Percentiles rank a stretch among this genome's conserved stretches.
Evolutionary conservation across 2,329 filamentous ascomycete genomes (phyloP).

Genomic region (Didymella segeticola): DNA sequence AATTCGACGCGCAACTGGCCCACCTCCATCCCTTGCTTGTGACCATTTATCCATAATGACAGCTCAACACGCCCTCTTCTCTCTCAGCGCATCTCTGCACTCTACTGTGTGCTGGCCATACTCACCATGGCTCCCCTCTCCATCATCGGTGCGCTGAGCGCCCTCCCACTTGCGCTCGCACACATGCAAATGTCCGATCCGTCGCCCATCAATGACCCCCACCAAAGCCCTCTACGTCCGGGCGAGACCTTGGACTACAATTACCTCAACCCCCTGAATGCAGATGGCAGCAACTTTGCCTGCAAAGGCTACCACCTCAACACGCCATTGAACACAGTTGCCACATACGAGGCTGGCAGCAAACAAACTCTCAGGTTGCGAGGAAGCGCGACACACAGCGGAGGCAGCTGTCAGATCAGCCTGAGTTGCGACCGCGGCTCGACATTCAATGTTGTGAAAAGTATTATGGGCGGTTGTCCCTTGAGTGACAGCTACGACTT

Average conservation of each 20-base stretch:
- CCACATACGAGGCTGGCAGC: constrained; percentile 67
- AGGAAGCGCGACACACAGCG: constrained; percentile 67
- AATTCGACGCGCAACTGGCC: constrained; percentile 37
- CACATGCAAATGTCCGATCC: constrained; percentile 66
- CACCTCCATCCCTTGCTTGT: constrained; percentile 30
- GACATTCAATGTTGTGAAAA: constrained; percentile 74
- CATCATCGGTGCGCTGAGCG: constrained; percentile 30
- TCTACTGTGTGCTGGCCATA: constrained; percentile 21
- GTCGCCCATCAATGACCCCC: constrained; percentile 60
- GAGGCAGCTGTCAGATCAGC: constrained; percentile 78
- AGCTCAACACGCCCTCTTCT: not conserved
- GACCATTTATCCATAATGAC: constrained; percentile 17
- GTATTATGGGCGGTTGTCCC: constrained; percentile 66
- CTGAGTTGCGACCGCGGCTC: constrained; percentile 75
- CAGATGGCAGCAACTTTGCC: constrained; percentile 70
- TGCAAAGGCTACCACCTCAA: constrained; percentile 73
- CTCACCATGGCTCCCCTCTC: constrained; percentile 33
- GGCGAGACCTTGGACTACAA: constrained; percentile 67
- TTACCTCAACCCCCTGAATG: constrained; percentile 71
- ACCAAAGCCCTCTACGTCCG: constrained; percentile 46
- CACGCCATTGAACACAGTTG: constrained; percentile 60
- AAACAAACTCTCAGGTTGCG: constrained; percentile 68
- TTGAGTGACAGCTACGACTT: constrained; percentile 66
- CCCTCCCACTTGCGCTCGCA: constrained; percentile 29
- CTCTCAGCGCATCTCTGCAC: constrained; percentile 6